Conservation (phyloP, 2,329 filamentous ascomycete genomes). For the Amylocarpus encephaloides region DNA sequence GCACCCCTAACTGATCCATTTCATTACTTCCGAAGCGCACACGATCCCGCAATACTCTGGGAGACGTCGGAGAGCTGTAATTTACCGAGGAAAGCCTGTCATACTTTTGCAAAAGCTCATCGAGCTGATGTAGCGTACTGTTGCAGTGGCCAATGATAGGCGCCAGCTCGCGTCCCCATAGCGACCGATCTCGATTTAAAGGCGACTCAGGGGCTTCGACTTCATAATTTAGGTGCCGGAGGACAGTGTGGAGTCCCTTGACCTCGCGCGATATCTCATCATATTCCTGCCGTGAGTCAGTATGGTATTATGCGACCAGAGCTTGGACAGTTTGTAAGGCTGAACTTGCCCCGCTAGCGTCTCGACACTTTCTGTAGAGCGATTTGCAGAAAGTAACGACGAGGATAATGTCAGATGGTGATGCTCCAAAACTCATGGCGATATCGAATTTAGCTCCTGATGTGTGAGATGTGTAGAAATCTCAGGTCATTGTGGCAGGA, state of each 20-base stretch:
- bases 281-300: constrained; percentile 34
- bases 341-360: constrained; percentile 33
- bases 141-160: constrained; percentile 50
- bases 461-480: background rate
- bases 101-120: constrained; percentile 45
- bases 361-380: constrained; percentile 48
- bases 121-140: constrained; percentile 48
- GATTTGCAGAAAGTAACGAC: constrained; percentile 50
- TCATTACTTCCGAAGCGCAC: constrained; percentile 28
- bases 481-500: background rate
- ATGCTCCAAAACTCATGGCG: constrained; percentile 29
- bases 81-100: constrained; percentile 23
- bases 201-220: constrained; percentile 50
- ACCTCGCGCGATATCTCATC: constrained; percentile 44
- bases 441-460: background rate
- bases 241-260: constrained; percentile 46
- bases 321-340: background rate
- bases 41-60: constrained; percentile 23
- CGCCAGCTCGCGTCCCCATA: constrained; percentile 44
- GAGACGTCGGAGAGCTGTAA: constrained; percentile 10
- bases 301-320: background rate
- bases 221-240: constrained; percentile 53
- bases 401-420: constrained; percentile 42
- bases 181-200: constrained; percentile 40
- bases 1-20: constrained; percentile 28